A percentile compares a stretch with the other conserved stretches of the same genome.
Conservation (phyloP, 257 asterid species). For the Rehmannia glutinosa region DNA sequence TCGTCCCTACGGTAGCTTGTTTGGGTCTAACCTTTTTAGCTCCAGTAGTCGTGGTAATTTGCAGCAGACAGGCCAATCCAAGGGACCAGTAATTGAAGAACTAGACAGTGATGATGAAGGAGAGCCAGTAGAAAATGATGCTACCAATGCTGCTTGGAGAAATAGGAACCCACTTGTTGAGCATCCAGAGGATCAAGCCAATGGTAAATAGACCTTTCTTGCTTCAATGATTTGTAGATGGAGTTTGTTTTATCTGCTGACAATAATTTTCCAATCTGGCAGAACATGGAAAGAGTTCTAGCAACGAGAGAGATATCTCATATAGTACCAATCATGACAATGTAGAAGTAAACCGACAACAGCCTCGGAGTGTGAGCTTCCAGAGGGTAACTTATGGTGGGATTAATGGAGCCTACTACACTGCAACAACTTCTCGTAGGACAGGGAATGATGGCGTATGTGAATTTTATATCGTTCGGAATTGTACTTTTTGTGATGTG, state of each 20-base stretch:
- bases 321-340: constrained; percentile 10
- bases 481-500: neutral
- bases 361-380: constrained; percentile 39
- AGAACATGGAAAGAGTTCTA: constrained; percentile 33
- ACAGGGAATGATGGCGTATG: constrained; percentile 72
- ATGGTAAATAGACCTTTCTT: constrained; percentile 35
- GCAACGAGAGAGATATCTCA: constrained; percentile 18
- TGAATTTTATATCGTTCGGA: neutral
- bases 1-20: constrained; percentile 34
- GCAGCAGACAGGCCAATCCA: constrained; percentile 22
- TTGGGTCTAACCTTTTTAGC: constrained; percentile 24
- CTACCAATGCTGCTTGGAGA: constrained; percentile 15
- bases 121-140: constrained; percentile 13
- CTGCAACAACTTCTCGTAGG: constrained; percentile 53
- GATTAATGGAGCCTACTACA: constrained; percentile 58
- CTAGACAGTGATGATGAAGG: constrained; percentile 48
- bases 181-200: constrained; percentile 73
- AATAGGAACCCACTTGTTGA: constrained; percentile 59
- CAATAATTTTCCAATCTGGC: neutral
- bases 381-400: constrained; percentile 85
- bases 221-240: neutral
- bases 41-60: constrained; percentile 13
- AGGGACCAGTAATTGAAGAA: constrained; percentile 56
- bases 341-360: constrained; percentile 21
- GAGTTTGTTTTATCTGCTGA: neutral